A percentile compares a stretch with the other conserved stretches of the same genome.
Evolutionary conservation across 2,329 filamentous ascomycete genomes (phyloP).

Genomic region (Orbilia oligospora): DNA sequence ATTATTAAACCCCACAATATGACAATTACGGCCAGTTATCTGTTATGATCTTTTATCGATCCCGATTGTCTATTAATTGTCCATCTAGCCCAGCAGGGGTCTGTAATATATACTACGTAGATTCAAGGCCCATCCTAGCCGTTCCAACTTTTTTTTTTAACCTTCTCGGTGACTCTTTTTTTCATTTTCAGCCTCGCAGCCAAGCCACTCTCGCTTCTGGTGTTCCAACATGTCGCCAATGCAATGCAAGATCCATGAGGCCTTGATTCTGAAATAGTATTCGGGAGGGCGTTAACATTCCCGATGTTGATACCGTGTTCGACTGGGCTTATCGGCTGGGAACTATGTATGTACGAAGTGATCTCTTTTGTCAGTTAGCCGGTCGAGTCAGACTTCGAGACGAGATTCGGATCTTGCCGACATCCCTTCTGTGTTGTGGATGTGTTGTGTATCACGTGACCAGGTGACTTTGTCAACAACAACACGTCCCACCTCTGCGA

Average conservation of each 20-base stretch:
- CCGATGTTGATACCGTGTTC: not conserved
- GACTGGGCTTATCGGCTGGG: no score
- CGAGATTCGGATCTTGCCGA: conserved; percentile 6
- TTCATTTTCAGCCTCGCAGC: conserved; percentile 67
- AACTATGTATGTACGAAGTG: no score
- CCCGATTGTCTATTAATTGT: no score
- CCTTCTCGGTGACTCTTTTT: conserved; percentile 8
- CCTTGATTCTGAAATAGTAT: not conserved
- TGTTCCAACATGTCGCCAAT: conserved; percentile 15
- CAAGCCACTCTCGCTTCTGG: conserved; percentile 16
- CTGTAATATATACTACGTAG: no score
- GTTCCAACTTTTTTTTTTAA: conserved; percentile 68
- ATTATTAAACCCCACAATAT: no score
- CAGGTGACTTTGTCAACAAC: conserved; percentile 43
- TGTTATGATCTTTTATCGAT: no score
- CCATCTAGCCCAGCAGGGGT: no score
- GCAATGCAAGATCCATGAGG: not conserved
- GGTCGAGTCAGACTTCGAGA: no score
- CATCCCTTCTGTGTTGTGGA: no score
- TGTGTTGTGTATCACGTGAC: conserved; percentile 28
- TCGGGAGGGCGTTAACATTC: conserved; percentile 1
- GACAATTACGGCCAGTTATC: no score
- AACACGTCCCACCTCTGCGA: conserved; percentile 17
- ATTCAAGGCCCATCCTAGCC: not conserved
- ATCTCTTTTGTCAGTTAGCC: no score